phyloP scores from a whole-genome alignment of 2,329 filamentous ascomycete species.

The Colletotrichum higginsianum region DNA sequence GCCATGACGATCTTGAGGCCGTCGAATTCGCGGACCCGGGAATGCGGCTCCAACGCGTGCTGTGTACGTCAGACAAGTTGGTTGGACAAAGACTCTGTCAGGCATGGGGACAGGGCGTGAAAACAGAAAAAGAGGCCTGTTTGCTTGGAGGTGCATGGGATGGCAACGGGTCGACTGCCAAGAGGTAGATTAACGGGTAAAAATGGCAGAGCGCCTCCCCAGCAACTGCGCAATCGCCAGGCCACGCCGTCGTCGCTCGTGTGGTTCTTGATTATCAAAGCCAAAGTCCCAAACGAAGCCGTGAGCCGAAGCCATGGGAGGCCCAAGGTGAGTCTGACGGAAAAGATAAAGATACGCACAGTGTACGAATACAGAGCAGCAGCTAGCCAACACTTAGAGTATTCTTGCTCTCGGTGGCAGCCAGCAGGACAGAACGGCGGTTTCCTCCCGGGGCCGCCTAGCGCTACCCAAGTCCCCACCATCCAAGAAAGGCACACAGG shows the following conservation, averaged over 20 bases:
- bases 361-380: not conserved
- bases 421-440: conserved; percentile 7
- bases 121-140: not conserved
- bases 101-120: not conserved
- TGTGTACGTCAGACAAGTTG: not conserved
- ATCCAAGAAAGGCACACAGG: conserved; percentile 20
- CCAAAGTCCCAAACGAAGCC: not conserved
- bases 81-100: not conserved
- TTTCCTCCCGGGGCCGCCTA: conserved; percentile 26
- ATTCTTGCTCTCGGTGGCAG: too few relatives aligned
- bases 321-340: not conserved
- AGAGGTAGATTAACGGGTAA: conserved; percentile 15
- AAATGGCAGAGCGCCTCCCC: conserved; percentile 39
- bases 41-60: conserved; percentile 11
- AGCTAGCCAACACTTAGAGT: too few relatives aligned
- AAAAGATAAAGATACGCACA: conserved; percentile 9
- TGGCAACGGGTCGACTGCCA: not conserved
- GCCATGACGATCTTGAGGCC: conserved; percentile 18
- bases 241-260: conserved; percentile 1
- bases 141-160: conserved; percentile 19
- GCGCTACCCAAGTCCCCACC: conserved; percentile 15
- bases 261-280: conserved; percentile 4
- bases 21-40: not conserved
- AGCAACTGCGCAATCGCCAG: conserved; percentile 24
- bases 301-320: not conserved